Base-by-base conservation (phyloP, 495 filamentous ascomycete genomes). In the Aspergillus diversus region DNA sequence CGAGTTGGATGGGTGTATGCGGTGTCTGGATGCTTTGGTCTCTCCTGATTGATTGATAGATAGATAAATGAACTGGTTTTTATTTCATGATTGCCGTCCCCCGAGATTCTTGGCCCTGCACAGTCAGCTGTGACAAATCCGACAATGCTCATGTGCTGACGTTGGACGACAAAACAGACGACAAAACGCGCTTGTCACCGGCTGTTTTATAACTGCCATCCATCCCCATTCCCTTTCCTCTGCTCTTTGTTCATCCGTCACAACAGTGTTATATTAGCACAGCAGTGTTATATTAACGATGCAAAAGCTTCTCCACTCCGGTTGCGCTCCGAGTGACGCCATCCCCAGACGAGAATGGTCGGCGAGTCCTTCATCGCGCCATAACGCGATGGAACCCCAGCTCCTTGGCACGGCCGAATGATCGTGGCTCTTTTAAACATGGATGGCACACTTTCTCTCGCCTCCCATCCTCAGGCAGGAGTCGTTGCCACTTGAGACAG, bases 191-290 rank as follows among this genome's bases (percentile, higher is more conserved):
- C 51, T 55, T 55, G 53, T 55, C 34, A n/a, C 53, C 7, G 13
- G 17, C 53, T 17, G 33, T 55, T 55, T 55, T 55, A 39, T 55
- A 55, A 54, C 51, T 4, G 51, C 31, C 33, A 54, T 54, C 53
- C 53, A 16, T 55, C 33, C n/a, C 53, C 35, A 37, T 21, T 17
- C 33, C 51, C 13, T 32, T n/a, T 34, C 31, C 7, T 13, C 13
- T 9, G 8, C 37, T 13, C 13, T 39, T 39, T 39, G 7, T 39
- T 39, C 37, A 39, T 39, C 37, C 4, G 37, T 39, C 13, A 39
- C 3, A 39, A 39, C 37, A 39, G 37, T 39, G 37, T 39, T 39
- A 39, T 39, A 39, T 39, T 39, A 4, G 4, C 13, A 39, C 37
- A 4, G 4, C 37, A 39, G 37, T 39, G 37, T 4, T 39, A 39